phyloP scores from a whole-genome alignment of 2,329 filamentous ascomycete species.

The Rhinocladiella mackenziei region DNA sequence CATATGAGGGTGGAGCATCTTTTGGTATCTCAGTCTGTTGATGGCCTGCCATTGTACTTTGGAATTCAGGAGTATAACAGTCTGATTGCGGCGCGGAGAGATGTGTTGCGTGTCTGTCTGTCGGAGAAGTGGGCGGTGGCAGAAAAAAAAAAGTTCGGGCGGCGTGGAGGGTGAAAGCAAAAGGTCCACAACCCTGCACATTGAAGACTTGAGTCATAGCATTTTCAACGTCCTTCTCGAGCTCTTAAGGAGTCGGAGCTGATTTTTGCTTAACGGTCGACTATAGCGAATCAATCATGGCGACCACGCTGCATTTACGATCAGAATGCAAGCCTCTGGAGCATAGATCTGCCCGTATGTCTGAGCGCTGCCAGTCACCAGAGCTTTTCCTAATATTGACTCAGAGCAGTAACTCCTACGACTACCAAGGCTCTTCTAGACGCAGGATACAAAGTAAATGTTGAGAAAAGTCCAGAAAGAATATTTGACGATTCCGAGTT shows the following conservation, averaged over 20 bases:
- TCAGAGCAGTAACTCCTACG: constrained; percentile 45
- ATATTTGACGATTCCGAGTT: constrained; percentile 59
- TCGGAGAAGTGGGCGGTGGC: constrained; percentile 12
- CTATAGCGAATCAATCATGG: constrained; percentile 16
- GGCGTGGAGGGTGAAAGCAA: too few species aligned
- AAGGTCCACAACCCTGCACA: constrained; percentile 5
- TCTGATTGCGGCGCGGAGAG: neutral
- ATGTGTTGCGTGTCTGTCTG: neutral
- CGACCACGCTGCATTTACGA: constrained; percentile 27
- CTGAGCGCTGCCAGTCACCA: neutral
- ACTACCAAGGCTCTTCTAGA: constrained; percentile 61
- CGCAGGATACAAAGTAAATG: constrained; percentile 64
- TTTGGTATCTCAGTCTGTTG: constrained; percentile 13
- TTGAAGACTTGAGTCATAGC: constrained; percentile 21
- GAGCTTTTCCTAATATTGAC: too few species aligned
- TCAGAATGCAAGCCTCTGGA: constrained; percentile 29
- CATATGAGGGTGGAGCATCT: constrained; percentile 29
- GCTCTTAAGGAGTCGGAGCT: too few species aligned
- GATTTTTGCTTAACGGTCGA: neutral
- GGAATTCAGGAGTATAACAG: neutral
- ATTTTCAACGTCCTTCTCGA: too few species aligned
- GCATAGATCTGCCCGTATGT: constrained; percentile 27
- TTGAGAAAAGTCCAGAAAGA: constrained; percentile 64
- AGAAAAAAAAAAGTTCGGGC: constrained; percentile 17
- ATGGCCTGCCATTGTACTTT: constrained; percentile 14